phyloP scores from a whole-genome alignment of 2,329 filamentous ascomycete genomes.

The Beauveria sp. region DNA sequence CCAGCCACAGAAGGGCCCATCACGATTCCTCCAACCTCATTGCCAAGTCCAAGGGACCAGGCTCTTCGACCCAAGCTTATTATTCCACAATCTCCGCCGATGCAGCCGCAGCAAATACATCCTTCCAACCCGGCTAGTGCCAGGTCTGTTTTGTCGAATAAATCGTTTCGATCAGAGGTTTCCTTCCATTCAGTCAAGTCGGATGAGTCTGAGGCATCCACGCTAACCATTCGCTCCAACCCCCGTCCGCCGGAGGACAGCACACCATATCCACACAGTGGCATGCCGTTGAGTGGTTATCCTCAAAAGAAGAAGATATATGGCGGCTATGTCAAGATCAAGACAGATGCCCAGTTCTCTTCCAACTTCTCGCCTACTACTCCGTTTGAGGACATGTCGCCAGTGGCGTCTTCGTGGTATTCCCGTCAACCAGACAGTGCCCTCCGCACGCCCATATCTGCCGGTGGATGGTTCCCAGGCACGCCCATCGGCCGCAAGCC shows the following conservation, averaged over 20 bases:
- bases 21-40: too few relatives aligned
- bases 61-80: too few relatives aligned
- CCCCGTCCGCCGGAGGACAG: constrained; percentile 23
- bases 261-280: constrained; percentile 23
- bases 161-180: too few relatives aligned
- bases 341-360: background rate
- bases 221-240: constrained; percentile 19
- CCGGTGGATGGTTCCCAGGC: background rate
- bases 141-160: too few relatives aligned
- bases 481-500: background rate
- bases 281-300: constrained; percentile 13
- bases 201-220: constrained; percentile 17
- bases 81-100: too few relatives aligned
- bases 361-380: constrained; percentile 12
- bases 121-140: too few relatives aligned
- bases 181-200: constrained; percentile 11
- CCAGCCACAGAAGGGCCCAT: too few relatives aligned
- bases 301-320: constrained; percentile 8
- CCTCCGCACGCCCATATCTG: background rate
- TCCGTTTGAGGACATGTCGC: constrained; percentile 17
- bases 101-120: too few relatives aligned
- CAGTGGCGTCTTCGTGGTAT: constrained; percentile 18
- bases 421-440: background rate
- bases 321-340: constrained; percentile 15
- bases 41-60: too few relatives aligned